Percentiles rank a stretch among this genome's conserved stretches.
Evolutionary conservation across 208 protist genomes (phyloP).

Genomic region (Leptomonas pyrrhocoris): DNA sequence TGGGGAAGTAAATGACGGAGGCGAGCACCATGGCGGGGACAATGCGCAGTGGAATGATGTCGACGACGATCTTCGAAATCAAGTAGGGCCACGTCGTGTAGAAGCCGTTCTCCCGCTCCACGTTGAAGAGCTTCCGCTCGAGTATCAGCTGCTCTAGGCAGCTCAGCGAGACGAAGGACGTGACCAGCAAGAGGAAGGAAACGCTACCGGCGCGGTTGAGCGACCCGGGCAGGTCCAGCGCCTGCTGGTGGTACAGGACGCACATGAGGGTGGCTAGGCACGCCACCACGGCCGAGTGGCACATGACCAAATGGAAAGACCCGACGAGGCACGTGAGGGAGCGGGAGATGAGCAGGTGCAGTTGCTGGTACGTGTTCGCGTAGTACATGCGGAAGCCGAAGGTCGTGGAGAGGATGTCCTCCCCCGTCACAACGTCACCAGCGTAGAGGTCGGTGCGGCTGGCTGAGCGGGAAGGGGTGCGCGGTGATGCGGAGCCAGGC

Average conservation of each 20-base stretch:
- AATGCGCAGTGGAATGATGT: constrained; percentile 88
- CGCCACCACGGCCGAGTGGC: constrained; percentile 80
- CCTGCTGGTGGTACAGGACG: constrained; percentile 80
- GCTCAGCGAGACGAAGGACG: constrained; percentile 88
- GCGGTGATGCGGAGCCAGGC: constrained; percentile 18
- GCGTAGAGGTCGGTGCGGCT: neutral
- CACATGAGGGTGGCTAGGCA: constrained; percentile 79
- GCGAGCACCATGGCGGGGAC: constrained; percentile 85
- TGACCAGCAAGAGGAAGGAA: constrained; percentile 87
- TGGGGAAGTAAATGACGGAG: constrained; percentile 90
- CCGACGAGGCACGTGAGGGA: constrained; percentile 64
- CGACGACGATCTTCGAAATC: constrained; percentile 88
- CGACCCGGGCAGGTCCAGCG: constrained; percentile 79
- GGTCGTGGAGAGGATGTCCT: constrained; percentile 55
- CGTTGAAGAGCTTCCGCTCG: constrained; percentile 88
- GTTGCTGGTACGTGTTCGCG: constrained; percentile 86
- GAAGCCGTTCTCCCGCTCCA: constrained; percentile 90
- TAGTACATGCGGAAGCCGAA: constrained; percentile 74
- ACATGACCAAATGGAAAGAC: constrained; percentile 82
- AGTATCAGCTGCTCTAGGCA: constrained; percentile 86
- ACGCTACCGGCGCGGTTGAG: constrained; percentile 89
- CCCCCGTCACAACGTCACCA: constrained; percentile 14
- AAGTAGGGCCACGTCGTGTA: constrained; percentile 89
- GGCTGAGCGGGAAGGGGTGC: constrained; percentile 9
- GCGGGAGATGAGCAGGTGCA: constrained; percentile 74